Evolutionary conservation across 108 stramenopile genomes (phyloP), one percentile per base, ranked within the genome.

Genomic region (Mediolabrus comicus): DNA sequence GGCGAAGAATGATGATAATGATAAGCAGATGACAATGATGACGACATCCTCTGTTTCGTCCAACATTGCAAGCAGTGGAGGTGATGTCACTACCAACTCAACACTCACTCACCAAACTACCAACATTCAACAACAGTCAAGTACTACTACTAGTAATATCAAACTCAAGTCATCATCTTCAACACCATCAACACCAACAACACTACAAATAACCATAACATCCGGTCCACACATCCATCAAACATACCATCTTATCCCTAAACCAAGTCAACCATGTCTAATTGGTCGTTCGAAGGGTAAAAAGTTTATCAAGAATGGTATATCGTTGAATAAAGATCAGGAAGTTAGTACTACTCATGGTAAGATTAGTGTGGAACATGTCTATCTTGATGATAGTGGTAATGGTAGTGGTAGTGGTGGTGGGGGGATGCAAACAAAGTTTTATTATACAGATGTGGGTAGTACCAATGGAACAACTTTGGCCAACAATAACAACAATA

Each of bases 311-410:
- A 70, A 87, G 24, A 80, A 83, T 33, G 93, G 91, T 1, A 84
- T 95, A 13, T 83, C 83, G 0, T 67, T 95, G 0, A 62, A 69
- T 27, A 80, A 85, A 51, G 93, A 95, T 75, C 72, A 80, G 69
- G 93, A 95, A 65, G 87, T 92, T 4, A 87, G 86, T 14, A 95
- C 93, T 1, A 87, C 90, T 4, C 93, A 95, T 77, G 93, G 89
- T 3, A 86, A 85, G 39, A 89, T 95, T 67, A 65, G 81, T 27
- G 62, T 67, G 9, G 70, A 79, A 61, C 52, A 27, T 13, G 38
- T 34, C 9, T 53, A 31, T 3, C 43, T 43, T 16, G 73, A 73
- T 49, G n/a, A 53, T 41, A 33, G 33, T 33, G 33, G 33, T 41
- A 16, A 41, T 41, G 41, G 57, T 53, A 26, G 58, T 1, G 51